Base-by-base conservation (phyloP, 768 basidiomycete species). In the Baorangia bicolor region DNA sequence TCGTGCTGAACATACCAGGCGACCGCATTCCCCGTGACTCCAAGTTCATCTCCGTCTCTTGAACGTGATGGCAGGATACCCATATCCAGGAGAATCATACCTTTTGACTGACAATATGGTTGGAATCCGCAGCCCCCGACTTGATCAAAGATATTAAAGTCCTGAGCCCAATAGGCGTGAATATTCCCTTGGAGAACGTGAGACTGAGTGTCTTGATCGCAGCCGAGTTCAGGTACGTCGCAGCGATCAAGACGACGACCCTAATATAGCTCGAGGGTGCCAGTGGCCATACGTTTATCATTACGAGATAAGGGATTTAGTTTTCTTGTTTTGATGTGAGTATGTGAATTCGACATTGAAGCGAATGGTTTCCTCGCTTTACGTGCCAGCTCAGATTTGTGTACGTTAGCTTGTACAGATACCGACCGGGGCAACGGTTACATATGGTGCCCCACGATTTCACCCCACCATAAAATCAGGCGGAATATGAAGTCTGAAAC, bases 401-500 rank as follows among this genome's bases (percentile, higher is more conserved):
- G 25, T 18, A 28, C 21, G 21, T 20, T 20, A 10, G 20, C 34
- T 23, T 44, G 23, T 40, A 45, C 30, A 27, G 14, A 18, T 18
- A 18, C 33, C 34, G 16, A 58, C 43, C 28, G 12, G 14, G 25
- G 37, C 11, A 51, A 13, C 6, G 10, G 35, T n/a, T 30, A 12
- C 20, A 39, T 38, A n/a, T n/a, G n/a, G n/a, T n/a, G 21, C 38
- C 23, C 12, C 20, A 34, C 23, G 43, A 30, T 35, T 18, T 25
- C 7, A 12, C n/a, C 11, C 1, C 5, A n/a, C 49, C 40, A 61
- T 62, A 63, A 63, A 63, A 10, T 28, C 30, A 4, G 45, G 38
- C n/a, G 10, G n/a, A 31, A 35, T 8, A 23, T 18, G 23, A 14
- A 21, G n/a, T 13, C 23, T n/a, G 14, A 39, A 28, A 31, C 11